Evolutionary conservation across 2,329 filamentous ascomycete species (phyloP).

Genomic region (Thyridium curvatum): DNA sequence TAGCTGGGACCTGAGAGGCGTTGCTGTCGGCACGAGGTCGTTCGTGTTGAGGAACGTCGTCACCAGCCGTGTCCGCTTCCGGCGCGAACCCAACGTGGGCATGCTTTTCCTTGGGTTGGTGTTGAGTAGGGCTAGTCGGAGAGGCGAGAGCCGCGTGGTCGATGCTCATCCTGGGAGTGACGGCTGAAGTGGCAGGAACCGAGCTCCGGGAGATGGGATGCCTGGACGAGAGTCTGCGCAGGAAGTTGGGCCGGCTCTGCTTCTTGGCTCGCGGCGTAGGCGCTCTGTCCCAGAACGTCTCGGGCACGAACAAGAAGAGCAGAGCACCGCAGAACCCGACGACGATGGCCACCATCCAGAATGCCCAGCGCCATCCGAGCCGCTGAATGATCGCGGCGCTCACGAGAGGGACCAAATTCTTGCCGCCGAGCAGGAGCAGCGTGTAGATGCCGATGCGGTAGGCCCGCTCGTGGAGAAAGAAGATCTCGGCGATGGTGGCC

Average conservation of each 20-base stretch:
- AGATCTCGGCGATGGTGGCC: slow-evolving; percentile 92
- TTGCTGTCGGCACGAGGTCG: no score
- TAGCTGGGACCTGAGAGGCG: no score
- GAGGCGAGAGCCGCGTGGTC: no score
- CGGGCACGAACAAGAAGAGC: slow-evolving; percentile 85
- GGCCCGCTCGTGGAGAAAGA: slow-evolving; percentile 88
- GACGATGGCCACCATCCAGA: slow-evolving; percentile 81
- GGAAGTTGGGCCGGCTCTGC: slow-evolving; percentile 25
- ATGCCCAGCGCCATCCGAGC: slow-evolving; percentile 83
- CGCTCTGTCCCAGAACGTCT: slow-evolving; percentile 91
- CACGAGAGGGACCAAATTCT: slow-evolving; percentile 82
- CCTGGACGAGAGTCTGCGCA: slow-evolving; percentile 41
- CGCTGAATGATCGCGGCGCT: slow-evolving; percentile 78
- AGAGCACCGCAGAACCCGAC: slow-evolving; percentile 64
- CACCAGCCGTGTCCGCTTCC: neutral
- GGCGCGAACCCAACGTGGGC: slow-evolving; percentile 22
- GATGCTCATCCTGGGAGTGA: slow-evolving; percentile 2
- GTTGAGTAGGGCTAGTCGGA: slow-evolving; percentile 7
- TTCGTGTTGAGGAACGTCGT: no score
- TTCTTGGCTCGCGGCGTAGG: slow-evolving; percentile 41
- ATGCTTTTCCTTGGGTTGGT: no score
- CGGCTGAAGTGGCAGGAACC: neutral
- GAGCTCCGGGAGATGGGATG: slow-evolving; percentile 12
- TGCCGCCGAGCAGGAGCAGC: slow-evolving; percentile 78
- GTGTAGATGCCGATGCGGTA: slow-evolving; percentile 94